Percentiles rank a stretch among this genome's conserved stretches.
phyloP scores from a whole-genome alignment of 2,329 filamentous ascomycete species.

The Penicillium sp. region DNA sequence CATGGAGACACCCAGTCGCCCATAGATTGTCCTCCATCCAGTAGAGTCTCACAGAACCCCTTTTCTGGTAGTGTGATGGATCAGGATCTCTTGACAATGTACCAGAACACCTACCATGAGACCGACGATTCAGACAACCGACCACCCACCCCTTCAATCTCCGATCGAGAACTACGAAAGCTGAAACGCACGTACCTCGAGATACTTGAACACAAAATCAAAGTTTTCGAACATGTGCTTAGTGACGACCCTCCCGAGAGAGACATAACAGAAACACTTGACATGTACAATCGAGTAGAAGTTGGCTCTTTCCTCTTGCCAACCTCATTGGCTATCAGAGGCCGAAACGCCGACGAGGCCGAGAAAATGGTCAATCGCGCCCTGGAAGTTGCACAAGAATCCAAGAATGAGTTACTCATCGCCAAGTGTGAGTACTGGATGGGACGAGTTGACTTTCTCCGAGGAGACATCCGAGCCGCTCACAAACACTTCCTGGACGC shows the following conservation, averaged over 20 bases:
- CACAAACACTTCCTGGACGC: constrained; percentile 20
- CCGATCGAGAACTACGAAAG: background rate
- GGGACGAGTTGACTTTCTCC: constrained; percentile 24
- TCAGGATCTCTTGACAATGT: background rate
- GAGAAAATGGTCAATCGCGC: constrained; percentile 7
- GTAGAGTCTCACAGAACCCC: too few relatives aligned
- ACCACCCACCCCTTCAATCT: background rate
- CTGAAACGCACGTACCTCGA: background rate
- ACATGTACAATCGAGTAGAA: background rate
- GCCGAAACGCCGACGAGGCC: constrained; percentile 2
- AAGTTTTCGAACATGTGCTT: background rate
- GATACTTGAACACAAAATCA: background rate
- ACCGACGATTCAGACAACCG: background rate
- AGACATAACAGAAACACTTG: background rate
- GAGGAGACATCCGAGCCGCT: constrained; percentile 15
- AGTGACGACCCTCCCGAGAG: background rate
- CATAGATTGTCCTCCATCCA: too few relatives aligned
- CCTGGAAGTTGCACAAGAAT: constrained; percentile 5
- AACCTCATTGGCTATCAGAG: background rate
- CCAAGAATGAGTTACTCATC: constrained; percentile 2
- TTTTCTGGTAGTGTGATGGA: background rate
- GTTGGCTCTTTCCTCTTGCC: background rate
- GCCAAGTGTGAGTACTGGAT: constrained; percentile 30
- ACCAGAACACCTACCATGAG: background rate
- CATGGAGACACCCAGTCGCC: too few relatives aligned